These are phyloP conservation scores for Diddensiella caesifluorescens DNA, from an alignment of 805 yeast genomes.

Conservation along the genomic window DNA sequence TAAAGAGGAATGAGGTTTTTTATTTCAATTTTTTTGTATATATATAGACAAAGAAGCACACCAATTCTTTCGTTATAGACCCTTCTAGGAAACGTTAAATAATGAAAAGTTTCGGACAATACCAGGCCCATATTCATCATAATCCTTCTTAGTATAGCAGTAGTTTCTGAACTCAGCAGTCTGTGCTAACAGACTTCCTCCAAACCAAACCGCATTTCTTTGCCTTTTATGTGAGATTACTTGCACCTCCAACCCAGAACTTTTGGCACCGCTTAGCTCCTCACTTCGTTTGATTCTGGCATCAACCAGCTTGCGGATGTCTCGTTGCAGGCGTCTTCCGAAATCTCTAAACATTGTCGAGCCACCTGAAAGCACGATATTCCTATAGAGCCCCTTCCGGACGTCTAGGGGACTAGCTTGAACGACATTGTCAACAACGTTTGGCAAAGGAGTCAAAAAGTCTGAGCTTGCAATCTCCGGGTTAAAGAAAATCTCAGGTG, in stretches of 20 bases:
- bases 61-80: neutral
- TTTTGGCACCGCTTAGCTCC: constrained; percentile 60
- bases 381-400: constrained; percentile 90
- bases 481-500: constrained; percentile 98
- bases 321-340: constrained; percentile 96
- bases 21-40: neutral
- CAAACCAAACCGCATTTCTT: constrained; percentile 99
- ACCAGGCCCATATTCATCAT: constrained; percentile 96
- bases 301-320: constrained; percentile 78
- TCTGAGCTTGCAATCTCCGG: constrained; percentile 97
- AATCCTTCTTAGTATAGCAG: constrained; percentile 95
- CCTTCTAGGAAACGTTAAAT: constrained; percentile 65
- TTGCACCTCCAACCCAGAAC: constrained; percentile 94
- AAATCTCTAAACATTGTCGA: constrained; percentile 98
- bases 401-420: constrained; percentile 97
- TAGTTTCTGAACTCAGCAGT: constrained; percentile 94
- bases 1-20: too few relatives aligned
- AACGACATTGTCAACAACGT: constrained; percentile 91
- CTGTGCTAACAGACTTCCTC: constrained; percentile 94
- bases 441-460: constrained; percentile 91
- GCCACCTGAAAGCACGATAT: constrained; percentile 95
- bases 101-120: constrained; percentile 95
- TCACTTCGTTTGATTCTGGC: constrained; percentile 84
- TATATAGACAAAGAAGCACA: neutral
- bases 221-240: constrained; percentile 97